Evolutionary conservation across 148 eudicot genomes (phyloP).

Genomic region (Oxyria digyna): DNA sequence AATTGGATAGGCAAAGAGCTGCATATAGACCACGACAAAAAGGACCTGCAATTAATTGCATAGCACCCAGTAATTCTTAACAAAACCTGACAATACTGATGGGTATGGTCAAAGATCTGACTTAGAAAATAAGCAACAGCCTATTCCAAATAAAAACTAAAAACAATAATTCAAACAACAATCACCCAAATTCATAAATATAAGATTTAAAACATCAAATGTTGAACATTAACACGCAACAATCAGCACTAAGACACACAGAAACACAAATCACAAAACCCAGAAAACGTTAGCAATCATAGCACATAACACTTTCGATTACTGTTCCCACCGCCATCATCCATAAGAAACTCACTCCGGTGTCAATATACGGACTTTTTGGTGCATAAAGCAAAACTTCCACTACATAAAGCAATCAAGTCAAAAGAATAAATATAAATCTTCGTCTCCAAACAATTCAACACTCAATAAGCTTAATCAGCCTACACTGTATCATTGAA

Average conservation of each 20-base stretch:
- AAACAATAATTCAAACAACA: not conserved
- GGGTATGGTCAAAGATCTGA: slow-evolving; percentile 11
- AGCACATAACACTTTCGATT: slow-evolving; percentile 6
- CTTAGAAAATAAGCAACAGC: slow-evolving; percentile 3
- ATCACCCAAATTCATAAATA: not conserved
- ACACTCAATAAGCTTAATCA: too few species aligned
- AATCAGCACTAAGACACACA: not conserved
- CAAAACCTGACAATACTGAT: not conserved
- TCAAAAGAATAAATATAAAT: not conserved
- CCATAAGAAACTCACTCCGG: slow-evolving; percentile 53
- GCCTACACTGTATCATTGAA: too few species aligned
- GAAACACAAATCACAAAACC: not conserved
- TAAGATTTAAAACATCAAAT: too few species aligned
- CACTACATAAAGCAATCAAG: slow-evolving; percentile 31
- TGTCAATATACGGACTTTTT: slow-evolving; percentile 51
- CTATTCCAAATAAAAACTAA: not conserved
- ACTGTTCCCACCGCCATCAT: slow-evolving; percentile 74
- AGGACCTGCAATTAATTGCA: not conserved
- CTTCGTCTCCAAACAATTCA: too few species aligned
- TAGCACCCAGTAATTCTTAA: not conserved
- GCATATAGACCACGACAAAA: not conserved
- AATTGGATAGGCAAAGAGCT: not conserved
- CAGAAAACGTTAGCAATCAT: not conserved
- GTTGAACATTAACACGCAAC: slow-evolving; percentile 6
- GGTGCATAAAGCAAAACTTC: slow-evolving; percentile 55